Percentiles rank a stretch among this genome's conserved stretches.
Conservation (phyloP, 2,329 filamentous ascomycete genomes). For the Xylariaceae sp. region DNA sequence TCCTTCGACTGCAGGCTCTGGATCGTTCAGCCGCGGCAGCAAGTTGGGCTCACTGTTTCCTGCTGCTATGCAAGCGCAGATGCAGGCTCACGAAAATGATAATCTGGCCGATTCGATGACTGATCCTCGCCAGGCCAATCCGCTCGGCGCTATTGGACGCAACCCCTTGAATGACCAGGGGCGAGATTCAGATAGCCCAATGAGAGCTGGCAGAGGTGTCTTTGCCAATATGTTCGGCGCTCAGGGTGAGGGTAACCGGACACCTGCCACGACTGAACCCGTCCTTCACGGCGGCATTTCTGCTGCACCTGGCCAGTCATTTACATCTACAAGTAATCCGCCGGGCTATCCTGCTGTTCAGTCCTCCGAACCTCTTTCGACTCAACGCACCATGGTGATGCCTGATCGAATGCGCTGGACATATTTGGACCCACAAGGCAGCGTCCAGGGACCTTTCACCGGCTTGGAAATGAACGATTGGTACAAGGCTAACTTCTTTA, state of each 20-base stretch:
- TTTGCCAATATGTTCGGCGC: constrained; percentile 52
- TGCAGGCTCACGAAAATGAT: constrained; percentile 67
- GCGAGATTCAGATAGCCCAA: constrained; percentile 55
- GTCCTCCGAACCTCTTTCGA: constrained; percentile 48
- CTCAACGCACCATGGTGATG: constrained; percentile 94
- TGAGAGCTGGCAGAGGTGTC: constrained; percentile 48
- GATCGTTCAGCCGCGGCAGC: constrained; percentile 68
- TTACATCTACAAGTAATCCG: constrained; percentile 27
- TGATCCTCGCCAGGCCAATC: constrained; percentile 56
- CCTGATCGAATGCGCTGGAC: constrained; percentile 98
- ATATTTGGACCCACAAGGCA: constrained; percentile 89
- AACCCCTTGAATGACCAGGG: constrained; percentile 48
- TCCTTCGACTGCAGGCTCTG: constrained; percentile 50
- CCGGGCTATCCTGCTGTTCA: constrained; percentile 33
- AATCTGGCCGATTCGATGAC: constrained; percentile 50
- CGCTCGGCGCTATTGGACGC: constrained; percentile 63
- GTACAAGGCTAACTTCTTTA: constrained; percentile 99
- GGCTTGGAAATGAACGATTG: constrained; percentile 99
- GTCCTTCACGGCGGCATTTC: constrained; percentile 23
- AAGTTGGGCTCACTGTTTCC: constrained; percentile 87
- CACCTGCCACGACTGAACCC: constrained; percentile 32
- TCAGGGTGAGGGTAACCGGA: constrained; percentile 31
- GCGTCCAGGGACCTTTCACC: constrained; percentile 89
- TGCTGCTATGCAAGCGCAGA: constrained; percentile 81
- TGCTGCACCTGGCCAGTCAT: constrained; percentile 31